phyloP scores from a whole-genome alignment of 1,284 basidiomycete species.

The Singerocomus inundabilis region DNA sequence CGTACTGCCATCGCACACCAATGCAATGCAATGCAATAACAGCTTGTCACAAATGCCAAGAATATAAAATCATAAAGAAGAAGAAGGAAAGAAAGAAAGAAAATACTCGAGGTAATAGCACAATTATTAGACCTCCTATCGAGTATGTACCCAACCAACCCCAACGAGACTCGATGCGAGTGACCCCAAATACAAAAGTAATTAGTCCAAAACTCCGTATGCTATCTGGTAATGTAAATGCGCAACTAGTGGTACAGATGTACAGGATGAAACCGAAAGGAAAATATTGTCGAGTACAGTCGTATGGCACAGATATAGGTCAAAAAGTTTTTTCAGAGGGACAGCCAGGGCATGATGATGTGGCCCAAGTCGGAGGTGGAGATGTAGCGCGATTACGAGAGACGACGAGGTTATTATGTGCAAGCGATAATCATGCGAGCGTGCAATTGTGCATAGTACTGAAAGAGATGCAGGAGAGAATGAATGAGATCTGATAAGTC shows the following conservation, averaged over 20 bases:
- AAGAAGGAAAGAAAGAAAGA: not conserved
- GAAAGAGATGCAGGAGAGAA: constrained; percentile 20
- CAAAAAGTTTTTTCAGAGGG: constrained; percentile 16
- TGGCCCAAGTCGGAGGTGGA: constrained; percentile 16
- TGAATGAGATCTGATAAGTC: constrained; percentile 29
- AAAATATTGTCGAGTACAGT: constrained; percentile 35
- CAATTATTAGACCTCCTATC: constrained; percentile 33
- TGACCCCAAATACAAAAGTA: constrained; percentile 22
- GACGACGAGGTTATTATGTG: constrained; percentile 31
- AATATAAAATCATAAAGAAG: constrained; percentile 33
- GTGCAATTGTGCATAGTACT: constrained; percentile 24
- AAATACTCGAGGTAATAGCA: constrained; percentile 23
- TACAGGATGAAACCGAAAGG: constrained; percentile 26
- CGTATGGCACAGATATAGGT: constrained; percentile 33
- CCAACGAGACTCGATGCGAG: constrained; percentile 30
- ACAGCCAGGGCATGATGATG: constrained; percentile 16
- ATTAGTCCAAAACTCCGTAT: constrained; percentile 36
- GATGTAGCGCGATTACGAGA: constrained; percentile 32
- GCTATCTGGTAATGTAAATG: constrained; percentile 37
- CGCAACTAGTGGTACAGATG: constrained; percentile 36
- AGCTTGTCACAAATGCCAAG: constrained; percentile 28
- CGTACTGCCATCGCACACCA: constrained; percentile 5
- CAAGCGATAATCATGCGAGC: constrained; percentile 26
- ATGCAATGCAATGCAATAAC: constrained; percentile 30
- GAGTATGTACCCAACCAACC: constrained; percentile 30